These are phyloP conservation scores for Xanthoparmelia taractica DNA, from an alignment of 495 filamentous ascomycete species.

Conservation along the genomic window DNA sequence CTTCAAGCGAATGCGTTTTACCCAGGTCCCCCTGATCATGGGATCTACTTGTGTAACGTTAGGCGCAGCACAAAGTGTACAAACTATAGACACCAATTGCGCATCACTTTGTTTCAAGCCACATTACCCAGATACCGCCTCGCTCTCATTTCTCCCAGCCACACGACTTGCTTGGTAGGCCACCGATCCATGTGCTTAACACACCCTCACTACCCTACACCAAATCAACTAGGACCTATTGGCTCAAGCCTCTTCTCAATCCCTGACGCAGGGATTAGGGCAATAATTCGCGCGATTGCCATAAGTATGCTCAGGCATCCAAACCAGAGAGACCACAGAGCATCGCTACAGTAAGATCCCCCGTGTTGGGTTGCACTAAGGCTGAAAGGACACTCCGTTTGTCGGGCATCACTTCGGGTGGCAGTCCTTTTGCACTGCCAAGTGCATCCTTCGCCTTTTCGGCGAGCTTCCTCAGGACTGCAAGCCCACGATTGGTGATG, in stretches of 20 bases:
- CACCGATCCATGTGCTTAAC: neutral
- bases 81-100: neutral
- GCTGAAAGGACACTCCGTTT: slow-evolving; percentile 64
- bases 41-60: neutral
- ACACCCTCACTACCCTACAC: neutral
- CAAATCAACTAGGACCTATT: neutral
- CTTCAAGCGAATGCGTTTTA: slow-evolving; percentile 7
- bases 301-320: slow-evolving; percentile 38
- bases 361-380: slow-evolving; percentile 54
- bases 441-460: slow-evolving; percentile 64
- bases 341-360: slow-evolving; percentile 46
- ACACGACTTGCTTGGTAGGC: neutral
- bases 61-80: neutral
- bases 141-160: neutral
- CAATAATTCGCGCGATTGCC: slow-evolving; percentile 15
- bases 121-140: slow-evolving; percentile 2
- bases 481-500: slow-evolving; percentile 63
- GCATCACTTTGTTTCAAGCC: neutral
- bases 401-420: slow-evolving; percentile 56
- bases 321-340: slow-evolving; percentile 64
- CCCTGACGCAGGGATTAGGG: neutral
- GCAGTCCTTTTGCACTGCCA: slow-evolving; percentile 43
- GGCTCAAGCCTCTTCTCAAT: neutral
- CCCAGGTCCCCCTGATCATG: neutral
- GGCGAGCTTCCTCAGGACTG: slow-evolving; percentile 58